phyloP scores from a whole-genome alignment of 805 yeast genomes.

The Candida qinlingensis region DNA sequence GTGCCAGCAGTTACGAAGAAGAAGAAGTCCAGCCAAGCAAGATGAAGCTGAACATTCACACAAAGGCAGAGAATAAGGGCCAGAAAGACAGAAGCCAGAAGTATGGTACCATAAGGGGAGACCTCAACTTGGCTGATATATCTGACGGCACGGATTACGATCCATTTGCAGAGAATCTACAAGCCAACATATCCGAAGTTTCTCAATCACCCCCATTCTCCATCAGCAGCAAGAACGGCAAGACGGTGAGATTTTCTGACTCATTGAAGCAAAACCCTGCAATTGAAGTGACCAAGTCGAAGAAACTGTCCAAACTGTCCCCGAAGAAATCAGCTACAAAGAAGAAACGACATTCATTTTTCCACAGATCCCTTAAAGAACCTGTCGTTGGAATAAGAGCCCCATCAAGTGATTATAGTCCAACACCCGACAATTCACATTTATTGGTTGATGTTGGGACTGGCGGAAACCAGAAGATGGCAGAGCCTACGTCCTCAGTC shows the following conservation, averaged over 20 bases:
- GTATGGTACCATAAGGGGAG: neutral
- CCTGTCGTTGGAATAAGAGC: neutral
- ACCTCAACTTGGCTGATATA: neutral
- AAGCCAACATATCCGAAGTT: neutral
- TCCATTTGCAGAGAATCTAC: constrained; percentile 3
- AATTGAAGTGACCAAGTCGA: too few relatives aligned
- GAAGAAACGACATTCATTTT: neutral
- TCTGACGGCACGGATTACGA: neutral
- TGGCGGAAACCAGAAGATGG: too few relatives aligned
- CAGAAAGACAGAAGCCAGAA: too few relatives aligned
- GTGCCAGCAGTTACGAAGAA: too few relatives aligned
- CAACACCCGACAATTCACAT: too few relatives aligned
- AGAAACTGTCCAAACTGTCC: too few relatives aligned
- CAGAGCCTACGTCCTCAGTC: neutral
- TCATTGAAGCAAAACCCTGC: too few relatives aligned
- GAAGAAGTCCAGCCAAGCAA: too few relatives aligned
- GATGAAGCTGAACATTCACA: too few relatives aligned
- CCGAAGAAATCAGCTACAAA: neutral
- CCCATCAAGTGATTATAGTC: neutral
- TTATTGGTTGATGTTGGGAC: too few relatives aligned
- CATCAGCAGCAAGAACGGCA: neutral
- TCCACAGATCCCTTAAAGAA: neutral
- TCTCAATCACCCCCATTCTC: neutral
- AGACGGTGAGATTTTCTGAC: constrained; percentile 5
- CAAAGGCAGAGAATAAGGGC: too few relatives aligned